Base-by-base conservation (phyloP, 805 yeast species). In the Metschnikowia similis region DNA sequence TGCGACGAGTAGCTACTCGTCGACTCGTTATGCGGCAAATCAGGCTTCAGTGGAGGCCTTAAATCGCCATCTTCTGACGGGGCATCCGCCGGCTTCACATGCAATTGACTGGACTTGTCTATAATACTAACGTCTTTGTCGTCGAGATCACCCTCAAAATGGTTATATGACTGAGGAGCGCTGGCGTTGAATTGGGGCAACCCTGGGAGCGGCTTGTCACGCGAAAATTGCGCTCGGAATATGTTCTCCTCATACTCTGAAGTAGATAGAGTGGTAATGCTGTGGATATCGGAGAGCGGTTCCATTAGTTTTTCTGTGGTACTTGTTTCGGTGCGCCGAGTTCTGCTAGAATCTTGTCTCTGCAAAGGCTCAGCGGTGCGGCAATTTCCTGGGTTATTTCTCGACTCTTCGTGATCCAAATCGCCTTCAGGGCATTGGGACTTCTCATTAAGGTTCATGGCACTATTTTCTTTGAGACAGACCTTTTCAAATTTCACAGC, bases 181-280 rank as follows among this genome's bases (percentile, higher is more conserved):
- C 11, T 43, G 7, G 38, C 16, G 8, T 43, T 13, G 28, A 32
- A 43, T 27, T 29, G 46, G 26, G 58, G 58, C 2, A 46, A 30
- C 6, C 43, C 39, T 2, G 61, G 58, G 17, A 57, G 55, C 1
- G 59, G 56, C 29, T 55, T 56, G 6, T 35, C 45, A 29, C 41
- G 46, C 9, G 63, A 56, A 55, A 72, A 72, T 56, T 72, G 76
- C 1, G 72, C 61, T 45, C 67, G 55, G 57, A 72, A 72, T 16
- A 72, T 57, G 17, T 59, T 61, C 48, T 69, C 67, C 38, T 71
- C 75, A 41, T 69, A 72, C 45, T 71, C 75, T 6, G 66, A 49
- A 0, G 76, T 72, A 7, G 75, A 62, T 8, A 72, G 54, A 0
- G 77, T 72, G 3, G 59, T 47, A 1, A 72, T 44, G 49, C 73